phyloP scores from a whole-genome alignment of 164 flowering plant species.

The Nelumbo lutea region DNA sequence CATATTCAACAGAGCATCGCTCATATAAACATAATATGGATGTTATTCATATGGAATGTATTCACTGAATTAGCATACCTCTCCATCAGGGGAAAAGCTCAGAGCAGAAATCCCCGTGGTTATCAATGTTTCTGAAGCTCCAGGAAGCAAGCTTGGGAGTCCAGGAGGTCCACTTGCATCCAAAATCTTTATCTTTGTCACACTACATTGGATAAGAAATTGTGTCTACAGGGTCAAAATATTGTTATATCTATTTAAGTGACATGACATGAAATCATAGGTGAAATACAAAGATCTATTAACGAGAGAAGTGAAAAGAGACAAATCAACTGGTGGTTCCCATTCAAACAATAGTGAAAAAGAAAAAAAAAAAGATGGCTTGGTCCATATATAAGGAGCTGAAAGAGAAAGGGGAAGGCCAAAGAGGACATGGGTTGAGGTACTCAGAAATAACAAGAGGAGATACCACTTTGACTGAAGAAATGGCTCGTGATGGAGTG shows the following conservation, averaged over 20 bases:
- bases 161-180: conserved; percentile 99
- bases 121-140: conserved; percentile 41
- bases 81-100: conserved; percentile 95
- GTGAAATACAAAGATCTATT: background rate
- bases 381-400: no score
- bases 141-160: conserved; percentile 71
- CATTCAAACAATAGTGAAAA: background rate
- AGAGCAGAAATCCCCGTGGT: conserved; percentile 77
- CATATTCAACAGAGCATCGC: background rate
- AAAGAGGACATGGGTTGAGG: no score
- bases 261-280: background rate
- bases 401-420: no score
- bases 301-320: background rate
- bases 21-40: background rate
- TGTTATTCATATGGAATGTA: background rate
- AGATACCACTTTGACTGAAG: no score
- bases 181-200: conserved; percentile 66
- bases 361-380: no score
- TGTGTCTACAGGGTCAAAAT: background rate
- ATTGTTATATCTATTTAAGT: background rate
- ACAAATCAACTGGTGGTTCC: background rate
- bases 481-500: no score
- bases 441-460: no score
- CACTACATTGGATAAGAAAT: conserved; percentile 34
- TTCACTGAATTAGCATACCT: conserved; percentile 42